Percentiles rank a stretch among this genome's conserved stretches.
Conservation (phyloP, 306 rosid species). For the Cucurbita maxima region DNA sequence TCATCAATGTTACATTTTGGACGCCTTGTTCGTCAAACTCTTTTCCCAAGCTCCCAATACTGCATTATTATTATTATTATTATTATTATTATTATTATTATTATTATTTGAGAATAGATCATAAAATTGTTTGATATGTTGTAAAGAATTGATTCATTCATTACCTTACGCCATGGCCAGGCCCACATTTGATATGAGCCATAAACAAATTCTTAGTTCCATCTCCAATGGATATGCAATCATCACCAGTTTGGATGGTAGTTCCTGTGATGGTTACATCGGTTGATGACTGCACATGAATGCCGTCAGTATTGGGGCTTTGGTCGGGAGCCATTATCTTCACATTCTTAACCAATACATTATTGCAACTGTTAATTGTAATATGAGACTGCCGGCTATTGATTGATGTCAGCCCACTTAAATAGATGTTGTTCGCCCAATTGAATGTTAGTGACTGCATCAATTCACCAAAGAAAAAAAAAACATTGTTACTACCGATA, state of each 20-base stretch:
- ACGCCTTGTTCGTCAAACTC: constrained; percentile 29
- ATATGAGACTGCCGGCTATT: constrained; percentile 43
- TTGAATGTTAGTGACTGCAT: constrained; percentile 15
- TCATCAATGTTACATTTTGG: constrained; percentile 30
- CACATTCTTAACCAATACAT: constrained; percentile 22
- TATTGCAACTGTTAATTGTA: constrained; percentile 40
- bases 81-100: too few species aligned
- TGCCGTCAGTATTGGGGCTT: constrained; percentile 60
- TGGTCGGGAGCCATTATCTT: constrained; percentile 24
- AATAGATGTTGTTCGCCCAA: constrained; percentile 31
- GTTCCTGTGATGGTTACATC: constrained; percentile 31
- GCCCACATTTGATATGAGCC: constrained; percentile 41
- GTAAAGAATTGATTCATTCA: background rate
- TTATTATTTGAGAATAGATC: background rate
- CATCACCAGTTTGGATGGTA: constrained; percentile 32
- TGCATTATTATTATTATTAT: too few species aligned
- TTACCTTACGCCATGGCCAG: constrained; percentile 60
- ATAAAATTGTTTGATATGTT: too few species aligned
- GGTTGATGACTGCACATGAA: constrained; percentile 39
- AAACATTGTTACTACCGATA: too few species aligned
- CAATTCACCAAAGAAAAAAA: too few species aligned
- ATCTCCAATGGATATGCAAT: constrained; percentile 41
- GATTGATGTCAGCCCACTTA: constrained; percentile 42
- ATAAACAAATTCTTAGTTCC: constrained; percentile 36
- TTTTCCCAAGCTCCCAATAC: constrained; percentile 42